Conservation (phyloP, 306 rosid genomes). For the Castanospermum australe region DNA sequence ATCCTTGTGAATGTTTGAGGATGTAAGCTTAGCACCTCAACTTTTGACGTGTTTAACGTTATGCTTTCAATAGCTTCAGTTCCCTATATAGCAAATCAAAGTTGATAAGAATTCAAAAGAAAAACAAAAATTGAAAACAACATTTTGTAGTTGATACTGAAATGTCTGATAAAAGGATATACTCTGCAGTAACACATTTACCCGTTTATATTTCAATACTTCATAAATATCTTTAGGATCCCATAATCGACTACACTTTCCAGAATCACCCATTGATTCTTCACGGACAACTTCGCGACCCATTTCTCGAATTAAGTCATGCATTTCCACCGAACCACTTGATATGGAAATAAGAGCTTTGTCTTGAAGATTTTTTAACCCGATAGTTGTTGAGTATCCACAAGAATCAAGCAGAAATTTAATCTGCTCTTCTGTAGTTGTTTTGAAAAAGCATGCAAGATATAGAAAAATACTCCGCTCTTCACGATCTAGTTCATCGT, state of each 20-base stretch:
- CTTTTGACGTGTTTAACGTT: neutral
- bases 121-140: neutral
- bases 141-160: too few species aligned
- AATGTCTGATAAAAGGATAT: neutral
- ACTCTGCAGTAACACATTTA: neutral
- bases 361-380: neutral
- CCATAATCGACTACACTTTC: constrained; percentile 20
- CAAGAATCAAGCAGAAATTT: neutral
- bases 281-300: constrained; percentile 8
- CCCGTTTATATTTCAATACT: neutral
- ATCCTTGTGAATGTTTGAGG: neutral
- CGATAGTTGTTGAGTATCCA: neutral
- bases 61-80: constrained; percentile 1
- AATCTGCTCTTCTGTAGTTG: neutral
- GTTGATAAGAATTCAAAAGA: too few species aligned
- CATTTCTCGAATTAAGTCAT: constrained; percentile 19
- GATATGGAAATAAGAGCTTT: neutral
- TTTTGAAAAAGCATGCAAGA: constrained; percentile 12
- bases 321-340: constrained; percentile 12
- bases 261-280: neutral
- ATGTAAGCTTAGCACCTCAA: neutral
- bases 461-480: neutral
- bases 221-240: neutral
- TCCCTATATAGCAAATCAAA: too few species aligned
- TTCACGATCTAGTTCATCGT: neutral